Evolutionary conservation across 768 basidiomycete species (phyloP).

Genomic region (Boletus insuetus): DNA sequence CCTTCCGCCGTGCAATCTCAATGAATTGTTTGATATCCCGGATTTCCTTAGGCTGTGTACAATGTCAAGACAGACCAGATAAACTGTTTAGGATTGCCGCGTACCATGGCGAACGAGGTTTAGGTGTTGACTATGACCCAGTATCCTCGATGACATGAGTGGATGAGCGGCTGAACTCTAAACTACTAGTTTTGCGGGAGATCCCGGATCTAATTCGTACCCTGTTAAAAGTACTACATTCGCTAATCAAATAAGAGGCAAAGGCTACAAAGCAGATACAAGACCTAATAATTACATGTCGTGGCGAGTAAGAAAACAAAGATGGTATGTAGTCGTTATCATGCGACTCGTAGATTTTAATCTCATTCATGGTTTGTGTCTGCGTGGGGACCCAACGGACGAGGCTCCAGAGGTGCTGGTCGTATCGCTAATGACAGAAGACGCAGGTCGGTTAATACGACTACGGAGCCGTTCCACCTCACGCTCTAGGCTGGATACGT

Average conservation of each 20-base stretch:
- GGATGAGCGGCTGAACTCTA: conserved; percentile 34
- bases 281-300: conserved; percentile 16
- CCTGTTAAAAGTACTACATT: no score
- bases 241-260: not conserved
- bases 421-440: conserved; percentile 32
- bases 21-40: conserved; percentile 98
- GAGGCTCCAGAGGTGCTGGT: conserved; percentile 19
- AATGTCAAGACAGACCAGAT: not conserved
- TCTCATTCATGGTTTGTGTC: conserved; percentile 20
- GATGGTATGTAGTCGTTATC: not conserved
- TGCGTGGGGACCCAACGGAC: conserved; percentile 31
- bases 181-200: conserved; percentile 27
- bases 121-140: conserved; percentile 5
- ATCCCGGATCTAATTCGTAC: conserved; percentile 12
- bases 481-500: conserved; percentile 49
- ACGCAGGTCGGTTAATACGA: conserved; percentile 58
- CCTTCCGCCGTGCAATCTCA: conserved; percentile 94
- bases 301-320: not conserved
- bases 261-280: conserved; percentile 23
- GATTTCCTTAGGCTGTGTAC: conserved; percentile 88
- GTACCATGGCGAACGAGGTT: conserved; percentile 27
- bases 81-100: not conserved
- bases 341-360: not conserved
- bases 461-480: conserved; percentile 69
- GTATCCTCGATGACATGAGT: not conserved